Evolutionary conservation across 306 rosid genomes (phyloP).

Genomic region (Vigna nakashimae): DNA sequence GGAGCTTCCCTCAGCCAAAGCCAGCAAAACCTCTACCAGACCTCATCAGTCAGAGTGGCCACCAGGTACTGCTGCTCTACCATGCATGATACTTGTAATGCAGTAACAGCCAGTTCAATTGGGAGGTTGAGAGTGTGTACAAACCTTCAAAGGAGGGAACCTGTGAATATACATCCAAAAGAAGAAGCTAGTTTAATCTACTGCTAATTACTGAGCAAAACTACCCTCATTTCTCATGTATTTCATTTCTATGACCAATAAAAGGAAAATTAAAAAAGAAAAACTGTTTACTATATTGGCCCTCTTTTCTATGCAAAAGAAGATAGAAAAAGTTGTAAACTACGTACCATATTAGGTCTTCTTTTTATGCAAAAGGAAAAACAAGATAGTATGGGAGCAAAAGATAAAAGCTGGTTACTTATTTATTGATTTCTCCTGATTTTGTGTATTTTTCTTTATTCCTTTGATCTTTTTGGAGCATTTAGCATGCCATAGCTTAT

Average conservation of each 20-base stretch:
- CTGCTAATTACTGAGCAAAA: neutral
- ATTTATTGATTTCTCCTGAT: constrained; percentile 26
- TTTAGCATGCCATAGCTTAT: constrained; percentile 64
- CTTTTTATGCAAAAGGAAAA: neutral
- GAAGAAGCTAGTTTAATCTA: constrained; percentile 2
- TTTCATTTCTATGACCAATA: constrained; percentile 25
- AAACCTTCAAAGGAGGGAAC: neutral
- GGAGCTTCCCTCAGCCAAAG: constrained; percentile 56
- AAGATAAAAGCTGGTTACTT: constrained; percentile 14
- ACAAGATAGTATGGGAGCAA: neutral
- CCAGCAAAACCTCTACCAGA: constrained; percentile 59
- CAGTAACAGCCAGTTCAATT: constrained; percentile 1
- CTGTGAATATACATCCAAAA: neutral
- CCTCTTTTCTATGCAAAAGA: neutral
- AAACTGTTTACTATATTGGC: neutral
- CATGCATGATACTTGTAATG: constrained; percentile 28
- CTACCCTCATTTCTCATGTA: constrained; percentile 16
- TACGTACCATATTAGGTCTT: neutral
- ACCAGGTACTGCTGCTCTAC: constrained; percentile 56
- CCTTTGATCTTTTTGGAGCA: constrained; percentile 45
- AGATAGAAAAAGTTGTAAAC: neutral
- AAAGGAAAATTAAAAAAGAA: constrained; percentile 1
- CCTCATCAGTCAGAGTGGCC: constrained; percentile 56
- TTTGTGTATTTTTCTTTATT: constrained; percentile 29
- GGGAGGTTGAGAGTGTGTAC: neutral